phyloP scores from a whole-genome alignment of 106 monocot species.

The Platanthera guangdongensis region DNA sequence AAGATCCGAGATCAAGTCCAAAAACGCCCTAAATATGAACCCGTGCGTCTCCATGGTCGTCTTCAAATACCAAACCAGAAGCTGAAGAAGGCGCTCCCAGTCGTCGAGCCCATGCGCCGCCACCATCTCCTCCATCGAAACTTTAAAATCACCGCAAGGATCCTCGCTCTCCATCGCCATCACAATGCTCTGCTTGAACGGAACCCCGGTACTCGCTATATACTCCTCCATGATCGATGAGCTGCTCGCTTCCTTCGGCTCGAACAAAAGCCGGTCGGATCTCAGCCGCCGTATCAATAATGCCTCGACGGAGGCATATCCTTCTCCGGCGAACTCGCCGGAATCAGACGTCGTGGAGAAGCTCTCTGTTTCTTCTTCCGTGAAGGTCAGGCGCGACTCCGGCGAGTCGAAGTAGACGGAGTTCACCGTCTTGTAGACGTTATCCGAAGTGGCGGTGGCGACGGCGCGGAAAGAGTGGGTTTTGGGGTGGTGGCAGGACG shows the following conservation, averaged over 20 bases:
- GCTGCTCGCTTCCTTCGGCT: slow-evolving; percentile 27
- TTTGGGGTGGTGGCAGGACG: slow-evolving; percentile 8
- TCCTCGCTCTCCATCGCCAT: slow-evolving; percentile 34
- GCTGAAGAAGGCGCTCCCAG: slow-evolving; percentile 32
- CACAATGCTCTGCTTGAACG: slow-evolving; percentile 19
- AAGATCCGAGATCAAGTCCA: slow-evolving; percentile 29
- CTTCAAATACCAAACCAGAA: slow-evolving; percentile 42
- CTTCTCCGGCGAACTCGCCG: not conserved
- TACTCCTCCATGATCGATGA: slow-evolving; percentile 32
- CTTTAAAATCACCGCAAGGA: slow-evolving; percentile 32
- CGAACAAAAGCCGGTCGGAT: slow-evolving; percentile 53
- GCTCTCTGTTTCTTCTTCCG: not conserved
- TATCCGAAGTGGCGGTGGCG: not conserved
- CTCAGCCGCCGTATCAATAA: slow-evolving; percentile 18
- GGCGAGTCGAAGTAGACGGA: slow-evolving; percentile 1
- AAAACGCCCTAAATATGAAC: slow-evolving; percentile 37
- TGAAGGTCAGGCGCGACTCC: not conserved
- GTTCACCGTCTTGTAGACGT: not conserved
- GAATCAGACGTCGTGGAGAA: not conserved
- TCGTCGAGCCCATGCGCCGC: slow-evolving; percentile 27
- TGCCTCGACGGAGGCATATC: not conserved
- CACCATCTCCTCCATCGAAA: slow-evolving; percentile 77
- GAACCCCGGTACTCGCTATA: not conserved
- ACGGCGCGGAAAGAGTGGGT: slow-evolving; percentile 15
- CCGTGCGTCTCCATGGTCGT: slow-evolving; percentile 33